Conservation (phyloP, 1,284 basidiomycete genomes). For the Austroboletus olivaceoglutinosus region DNA sequence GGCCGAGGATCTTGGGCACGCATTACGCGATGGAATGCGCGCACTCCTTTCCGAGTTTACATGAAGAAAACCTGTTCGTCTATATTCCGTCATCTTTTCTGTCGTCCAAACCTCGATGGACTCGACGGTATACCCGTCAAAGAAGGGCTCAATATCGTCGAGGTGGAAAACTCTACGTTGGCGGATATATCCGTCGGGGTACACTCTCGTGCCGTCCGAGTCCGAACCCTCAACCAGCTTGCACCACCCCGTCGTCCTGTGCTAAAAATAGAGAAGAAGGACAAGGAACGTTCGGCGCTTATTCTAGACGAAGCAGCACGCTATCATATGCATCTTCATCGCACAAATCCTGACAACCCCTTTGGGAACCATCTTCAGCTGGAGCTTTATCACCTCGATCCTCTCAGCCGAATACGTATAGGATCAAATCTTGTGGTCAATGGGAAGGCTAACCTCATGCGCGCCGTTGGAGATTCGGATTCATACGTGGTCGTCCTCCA, state of each 20-base stretch:
- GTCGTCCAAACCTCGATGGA: conserved; percentile 27
- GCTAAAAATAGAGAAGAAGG: conserved; percentile 36
- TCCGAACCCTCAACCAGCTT: conserved; percentile 40
- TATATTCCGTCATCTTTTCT: conserved; percentile 39
- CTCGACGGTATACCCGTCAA: conserved; percentile 27
- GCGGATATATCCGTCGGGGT: conserved; percentile 44
- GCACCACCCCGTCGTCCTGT: conserved; percentile 32
- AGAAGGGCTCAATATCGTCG: conserved; percentile 37
- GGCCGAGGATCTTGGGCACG: conserved; percentile 51
- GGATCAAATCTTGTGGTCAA: conserved; percentile 40
- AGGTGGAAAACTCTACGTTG: conserved; percentile 34
- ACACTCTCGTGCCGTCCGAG: conserved; percentile 34
- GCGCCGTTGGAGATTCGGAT: conserved; percentile 30
- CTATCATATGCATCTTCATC: conserved; percentile 47
- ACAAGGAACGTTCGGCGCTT: conserved; percentile 34
- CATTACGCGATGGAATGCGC: conserved; percentile 55
- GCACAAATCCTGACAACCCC: conserved; percentile 40
- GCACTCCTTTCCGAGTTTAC: conserved; percentile 47
- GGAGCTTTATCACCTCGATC: conserved; percentile 40
- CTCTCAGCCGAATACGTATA: conserved; percentile 29
- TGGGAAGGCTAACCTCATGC: conserved; percentile 39
- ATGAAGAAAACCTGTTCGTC: conserved; percentile 39
- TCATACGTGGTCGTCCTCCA: conserved; percentile 41
- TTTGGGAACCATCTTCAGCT: conserved; percentile 37
- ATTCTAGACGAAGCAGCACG: conserved; percentile 43